phyloP scores from a whole-genome alignment of 345 rosid genomes.

The Physaria fendleri region DNA sequence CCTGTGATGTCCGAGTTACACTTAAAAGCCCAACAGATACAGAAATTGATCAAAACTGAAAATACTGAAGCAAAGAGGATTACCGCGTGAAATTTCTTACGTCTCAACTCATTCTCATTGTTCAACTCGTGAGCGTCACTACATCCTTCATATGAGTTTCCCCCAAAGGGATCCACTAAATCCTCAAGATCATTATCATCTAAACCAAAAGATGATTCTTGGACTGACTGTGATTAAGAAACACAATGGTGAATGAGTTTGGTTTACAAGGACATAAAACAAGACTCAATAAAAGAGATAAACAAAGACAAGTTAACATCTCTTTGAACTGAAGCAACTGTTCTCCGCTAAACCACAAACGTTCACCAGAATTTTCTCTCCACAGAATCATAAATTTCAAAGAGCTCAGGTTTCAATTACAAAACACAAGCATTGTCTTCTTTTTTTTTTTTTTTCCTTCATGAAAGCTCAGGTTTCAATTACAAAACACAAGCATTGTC shows the following conservation, averaged over 20 bases:
- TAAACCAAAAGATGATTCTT: too few relatives aligned
- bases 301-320: neutral
- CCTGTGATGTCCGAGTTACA: slow-evolving; percentile 30
- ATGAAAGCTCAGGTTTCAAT: too few relatives aligned
- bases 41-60: neutral
- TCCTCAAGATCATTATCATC: too few relatives aligned
- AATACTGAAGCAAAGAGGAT: neutral
- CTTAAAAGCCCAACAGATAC: neutral
- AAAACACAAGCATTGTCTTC: neutral
- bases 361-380: slow-evolving; percentile 39
- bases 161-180: too few relatives aligned
- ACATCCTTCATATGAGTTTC: too few relatives aligned
- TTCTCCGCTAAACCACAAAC: slow-evolving; percentile 42
- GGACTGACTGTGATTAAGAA: slow-evolving; percentile 19
- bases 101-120: slow-evolving; percentile 45
- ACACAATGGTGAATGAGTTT: neutral
- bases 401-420: neutral
- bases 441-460: too few relatives aligned
- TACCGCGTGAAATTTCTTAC: slow-evolving; percentile 44
- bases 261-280: neutral
- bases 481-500: too few relatives aligned
- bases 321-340: slow-evolving; percentile 52
- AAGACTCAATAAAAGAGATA: too few relatives aligned
- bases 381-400: neutral
- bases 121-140: too few relatives aligned